Evolutionary conservation across 1,139 yeast genomes (phyloP).

Genomic region (Saccharomyces pastorianus): DNA sequence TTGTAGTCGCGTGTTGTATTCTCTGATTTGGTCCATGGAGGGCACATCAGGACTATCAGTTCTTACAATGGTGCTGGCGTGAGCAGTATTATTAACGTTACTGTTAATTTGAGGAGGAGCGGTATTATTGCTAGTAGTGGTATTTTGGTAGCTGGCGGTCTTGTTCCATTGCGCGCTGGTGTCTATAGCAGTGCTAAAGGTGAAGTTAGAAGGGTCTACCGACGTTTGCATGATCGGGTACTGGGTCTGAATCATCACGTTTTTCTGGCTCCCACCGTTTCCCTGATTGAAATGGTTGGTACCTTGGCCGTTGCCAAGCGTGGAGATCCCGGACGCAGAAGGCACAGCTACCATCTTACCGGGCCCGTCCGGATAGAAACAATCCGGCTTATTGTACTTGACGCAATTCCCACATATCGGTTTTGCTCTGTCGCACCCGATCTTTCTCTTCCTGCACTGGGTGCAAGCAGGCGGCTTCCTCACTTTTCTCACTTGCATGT

Average conservation of each 20-base stretch:
- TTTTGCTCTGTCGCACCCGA: slow-evolving; percentile 51
- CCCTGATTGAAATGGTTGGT: neutral
- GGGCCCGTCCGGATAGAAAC: slow-evolving; percentile 28
- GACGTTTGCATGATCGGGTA: neutral
- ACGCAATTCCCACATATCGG: slow-evolving; percentile 48
- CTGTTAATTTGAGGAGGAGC: neutral
- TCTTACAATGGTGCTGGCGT: neutral
- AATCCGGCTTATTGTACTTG: slow-evolving; percentile 30
- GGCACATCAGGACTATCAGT: slow-evolving; percentile 13
- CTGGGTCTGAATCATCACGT: neutral
- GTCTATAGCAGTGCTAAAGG: neutral
- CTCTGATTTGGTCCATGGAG: slow-evolving; percentile 18
- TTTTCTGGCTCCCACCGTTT: neutral
- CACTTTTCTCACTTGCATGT: slow-evolving; percentile 20
- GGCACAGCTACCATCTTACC: slow-evolving; percentile 13
- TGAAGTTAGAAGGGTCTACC: neutral
- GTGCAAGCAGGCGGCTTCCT: slow-evolving; percentile 36
- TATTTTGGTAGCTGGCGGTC: neutral
- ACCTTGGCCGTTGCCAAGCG: neutral
- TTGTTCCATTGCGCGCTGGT: neutral
- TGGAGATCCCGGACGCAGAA: neutral
- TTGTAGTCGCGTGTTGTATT: slow-evolving; percentile 19
- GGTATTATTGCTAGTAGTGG: neutral
- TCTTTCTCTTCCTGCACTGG: slow-evolving; percentile 42
- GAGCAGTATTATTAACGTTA: neutral